Evolutionary conservation across 345 rosid genomes (phyloP).

Genomic region (Carallia brachiata): DNA sequence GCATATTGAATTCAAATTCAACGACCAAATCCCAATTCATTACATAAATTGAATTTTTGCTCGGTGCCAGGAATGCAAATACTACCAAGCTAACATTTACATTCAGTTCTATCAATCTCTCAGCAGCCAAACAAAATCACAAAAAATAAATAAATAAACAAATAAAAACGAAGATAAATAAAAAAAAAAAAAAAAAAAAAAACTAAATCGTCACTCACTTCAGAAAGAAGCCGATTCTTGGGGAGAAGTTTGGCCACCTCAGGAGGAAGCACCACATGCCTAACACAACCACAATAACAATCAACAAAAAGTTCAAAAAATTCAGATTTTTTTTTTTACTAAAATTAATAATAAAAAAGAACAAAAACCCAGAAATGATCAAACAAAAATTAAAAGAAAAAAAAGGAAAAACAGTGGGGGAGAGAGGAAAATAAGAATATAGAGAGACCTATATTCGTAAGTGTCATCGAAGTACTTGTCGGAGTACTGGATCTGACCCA

Average conservation of each 20-base stretch:
- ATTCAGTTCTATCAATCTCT: neutral
- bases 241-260: constrained; percentile 94
- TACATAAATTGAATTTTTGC: too few species aligned
- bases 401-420: too few species aligned
- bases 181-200: neutral
- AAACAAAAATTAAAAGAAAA: too few species aligned
- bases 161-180: neutral
- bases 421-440: neutral
- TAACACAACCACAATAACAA: constrained; percentile 13
- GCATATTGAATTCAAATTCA: too few species aligned
- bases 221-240: constrained; percentile 92
- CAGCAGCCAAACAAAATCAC: neutral
- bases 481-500: constrained; percentile 99
- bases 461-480: constrained; percentile 96
- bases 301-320: neutral
- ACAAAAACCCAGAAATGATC: neutral
- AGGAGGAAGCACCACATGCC: constrained; percentile 96
- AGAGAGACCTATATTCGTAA: constrained; percentile 63
- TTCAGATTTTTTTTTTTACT: neutral
- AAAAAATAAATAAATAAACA: neutral
- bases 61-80: too few species aligned
- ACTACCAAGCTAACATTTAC: too few species aligned
- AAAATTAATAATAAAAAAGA: neutral
- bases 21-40: too few species aligned
- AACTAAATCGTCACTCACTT: constrained; percentile 42